Evolutionary conservation across 2,329 filamentous ascomycete species (phyloP), one percentile per base, ranked within the genome.

Genomic region (Clonostachys rosea): DNA sequence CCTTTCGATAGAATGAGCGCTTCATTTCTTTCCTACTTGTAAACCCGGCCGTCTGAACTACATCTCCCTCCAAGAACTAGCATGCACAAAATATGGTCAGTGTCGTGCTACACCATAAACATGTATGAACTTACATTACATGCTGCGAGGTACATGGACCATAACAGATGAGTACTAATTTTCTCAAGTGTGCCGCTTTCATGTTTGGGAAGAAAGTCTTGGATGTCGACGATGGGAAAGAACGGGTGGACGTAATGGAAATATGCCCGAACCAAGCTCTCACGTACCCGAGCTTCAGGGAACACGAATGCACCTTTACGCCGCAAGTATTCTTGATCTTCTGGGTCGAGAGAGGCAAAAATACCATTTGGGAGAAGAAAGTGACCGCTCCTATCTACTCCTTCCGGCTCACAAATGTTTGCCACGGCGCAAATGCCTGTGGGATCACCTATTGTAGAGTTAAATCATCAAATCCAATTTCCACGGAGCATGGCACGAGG

Each of bases 211-310:
- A 43, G 12, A 17, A 43, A 43, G 13, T 17, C 13, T n/a, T 30
- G 16, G 5, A 33, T 20, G 16, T 43, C 42, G 42, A 43, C 18
- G 6, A 43, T 30, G 10, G 42, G 42, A 11, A 34, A 30, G 16
- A 43, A 43, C n/a, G 42, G 42, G 12, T 43, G 42, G 13, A 43
- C 42, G 16, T 43, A 30, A 34, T 43, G 42, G 42, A 43, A 43
- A 12, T 43, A 43, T 16, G 18, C 30, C 34, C 30, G 42, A n/a
- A 43, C 12, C 5, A 43, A 34, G 42, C 20, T 33, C 11, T 43
- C 42, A 11, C 42, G 30, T n/a, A 30, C n/a, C 30, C 20, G 18
- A 30, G 42, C 24, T 30, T 30, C 18, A 43, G 42, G 42, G 10
- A 43, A 33, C 11, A 17, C 2, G 30, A 43, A 43, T 20, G 8